Percentiles rank a stretch among this genome's conserved stretches.
Conservation (phyloP, 441 rosid species). For the Aquilaria agallochum region DNA sequence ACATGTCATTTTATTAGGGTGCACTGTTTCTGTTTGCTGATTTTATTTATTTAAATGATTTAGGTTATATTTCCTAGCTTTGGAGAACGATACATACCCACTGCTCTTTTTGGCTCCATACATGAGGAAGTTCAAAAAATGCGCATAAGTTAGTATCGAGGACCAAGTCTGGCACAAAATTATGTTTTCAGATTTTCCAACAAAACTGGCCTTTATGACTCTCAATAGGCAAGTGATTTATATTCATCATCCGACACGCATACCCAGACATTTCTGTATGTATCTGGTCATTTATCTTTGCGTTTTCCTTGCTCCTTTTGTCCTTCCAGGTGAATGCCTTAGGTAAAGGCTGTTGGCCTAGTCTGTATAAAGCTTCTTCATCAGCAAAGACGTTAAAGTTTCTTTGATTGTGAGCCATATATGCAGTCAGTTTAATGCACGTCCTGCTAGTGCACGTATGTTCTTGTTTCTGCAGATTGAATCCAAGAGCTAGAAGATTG, state of each 20-base stretch:
- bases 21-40: slow-evolving; percentile 1
- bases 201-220: not conserved
- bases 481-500: too few relatives aligned
- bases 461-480: too few relatives aligned
- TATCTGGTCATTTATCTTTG: not conserved
- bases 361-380: too few relatives aligned
- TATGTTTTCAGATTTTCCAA: not conserved
- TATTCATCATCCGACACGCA: not conserved
- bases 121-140: slow-evolving; percentile 64
- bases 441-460: too few relatives aligned
- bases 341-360: not conserved
- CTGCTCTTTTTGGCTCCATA: slow-evolving; percentile 68
- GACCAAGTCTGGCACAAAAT: not conserved
- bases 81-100: slow-evolving; percentile 86
- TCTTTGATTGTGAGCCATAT: too few relatives aligned
- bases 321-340: slow-evolving; percentile 11
- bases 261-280: not conserved
- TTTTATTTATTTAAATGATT: not conserved
- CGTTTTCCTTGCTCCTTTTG: not conserved
- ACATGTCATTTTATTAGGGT: too few relatives aligned
- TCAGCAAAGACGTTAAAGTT: too few relatives aligned
- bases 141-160: slow-evolving; percentile 29
- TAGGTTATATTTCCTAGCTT: slow-evolving; percentile 97
- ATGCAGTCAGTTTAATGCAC: too few relatives aligned
- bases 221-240: slow-evolving; percentile 7